phyloP scores from a whole-genome alignment of 495 filamentous ascomycete species.

The Choiromyces venosus region DNA sequence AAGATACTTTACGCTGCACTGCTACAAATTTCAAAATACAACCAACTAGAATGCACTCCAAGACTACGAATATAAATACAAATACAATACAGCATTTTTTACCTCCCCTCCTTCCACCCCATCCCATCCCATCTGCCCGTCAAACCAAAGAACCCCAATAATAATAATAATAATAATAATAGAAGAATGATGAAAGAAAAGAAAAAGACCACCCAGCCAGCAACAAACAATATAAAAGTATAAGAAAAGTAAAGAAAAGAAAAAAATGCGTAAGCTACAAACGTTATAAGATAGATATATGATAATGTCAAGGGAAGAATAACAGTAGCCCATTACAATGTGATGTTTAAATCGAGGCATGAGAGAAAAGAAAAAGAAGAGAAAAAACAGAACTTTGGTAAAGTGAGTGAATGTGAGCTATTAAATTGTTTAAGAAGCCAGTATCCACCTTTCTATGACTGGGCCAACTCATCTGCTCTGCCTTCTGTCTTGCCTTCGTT shows the following conservation, averaged over 20 bases:
- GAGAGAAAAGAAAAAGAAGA: too few relatives aligned
- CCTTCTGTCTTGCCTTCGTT: constrained; percentile 15
- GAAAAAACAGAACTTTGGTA: background rate
- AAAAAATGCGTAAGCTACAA: background rate
- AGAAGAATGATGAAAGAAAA: background rate
- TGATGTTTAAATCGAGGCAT: background rate
- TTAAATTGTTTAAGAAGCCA: background rate
- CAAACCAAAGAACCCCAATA: too few relatives aligned
- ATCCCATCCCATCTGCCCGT: too few relatives aligned
- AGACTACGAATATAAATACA: too few relatives aligned
- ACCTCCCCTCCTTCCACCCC: too few relatives aligned
- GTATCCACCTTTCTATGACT: constrained; percentile 2
- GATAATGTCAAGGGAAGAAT: background rate
- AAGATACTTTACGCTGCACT: too few relatives aligned
- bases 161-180: too few relatives aligned
- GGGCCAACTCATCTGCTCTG: constrained; percentile 9
- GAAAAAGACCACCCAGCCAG: background rate
- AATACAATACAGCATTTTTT: too few relatives aligned
- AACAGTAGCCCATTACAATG: background rate
- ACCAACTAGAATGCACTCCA: too few relatives aligned
- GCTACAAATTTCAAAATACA: too few relatives aligned
- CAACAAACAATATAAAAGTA: background rate
- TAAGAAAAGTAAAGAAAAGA: too few relatives aligned
- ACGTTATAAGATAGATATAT: background rate
- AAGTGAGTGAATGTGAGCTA: background rate